Base-by-base conservation (phyloP, 2,329 filamentous ascomycete species). In the Gliomastix tumulicola region DNA sequence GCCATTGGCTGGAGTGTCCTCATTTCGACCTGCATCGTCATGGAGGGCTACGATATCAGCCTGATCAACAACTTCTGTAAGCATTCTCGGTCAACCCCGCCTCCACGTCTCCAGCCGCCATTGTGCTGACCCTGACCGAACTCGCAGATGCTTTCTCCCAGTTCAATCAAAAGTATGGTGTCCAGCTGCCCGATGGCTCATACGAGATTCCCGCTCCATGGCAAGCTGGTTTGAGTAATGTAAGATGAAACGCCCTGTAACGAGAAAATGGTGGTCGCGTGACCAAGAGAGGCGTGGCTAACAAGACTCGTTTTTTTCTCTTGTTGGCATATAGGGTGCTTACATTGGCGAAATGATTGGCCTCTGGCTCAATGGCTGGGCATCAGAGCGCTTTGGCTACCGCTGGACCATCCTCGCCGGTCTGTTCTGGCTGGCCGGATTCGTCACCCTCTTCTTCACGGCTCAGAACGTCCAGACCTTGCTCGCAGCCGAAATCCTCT, bases 11-110 rank as follows among this genome's bases (percentile, higher is more conserved):
- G 87, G 86, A 87, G 81, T 49, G 52, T 94, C 35, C 66, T 94
- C 41, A 89, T 95, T 58, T 90, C 84, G n/a, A 90, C 86, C 0
- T 89, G 84, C 55, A 92, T 94, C 51, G 79, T 77, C 50, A 95
- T 95, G 88, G 88, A 94, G 59, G 88, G 86, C 22, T 94, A 89
- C 63, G 87, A 94, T 54, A 70, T 92, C 40, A 81, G 77, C 50
- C 66, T 94, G 36, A 77, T 92, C 49, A 87, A 82, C 65, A 89
- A 89, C 60, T 88, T 92, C 53, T 89, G 77, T 63, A 61, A 50
- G 44, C 48, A n/a, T n/a, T n/a, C n/a, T n/a, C n/a, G n/a, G 16
- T 8, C 8, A 15, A n/a, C 18, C 22, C 10, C 17, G 10, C 19
- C 20, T 25, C 12, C 32, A 17, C 39, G 21, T 32, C 33, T 33